phyloP scores from a whole-genome alignment of 805 yeast species.

The Nakazawaea wyomingensis region DNA sequence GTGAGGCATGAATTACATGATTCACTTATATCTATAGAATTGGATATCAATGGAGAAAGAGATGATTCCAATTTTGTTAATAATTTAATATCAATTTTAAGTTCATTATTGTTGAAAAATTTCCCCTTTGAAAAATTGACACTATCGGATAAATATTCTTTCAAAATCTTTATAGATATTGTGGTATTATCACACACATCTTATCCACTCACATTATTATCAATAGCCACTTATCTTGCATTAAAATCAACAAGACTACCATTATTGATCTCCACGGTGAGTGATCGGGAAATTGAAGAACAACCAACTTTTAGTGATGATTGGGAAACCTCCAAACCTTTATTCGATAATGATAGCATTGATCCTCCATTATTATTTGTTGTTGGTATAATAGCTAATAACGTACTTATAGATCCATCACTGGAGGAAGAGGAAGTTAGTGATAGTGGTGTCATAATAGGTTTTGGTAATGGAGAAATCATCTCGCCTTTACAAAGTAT shows the following conservation, averaged over 20 bases:
- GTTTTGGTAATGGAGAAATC: constrained; percentile 64
- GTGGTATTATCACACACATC: constrained; percentile 72
- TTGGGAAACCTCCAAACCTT: constrained; percentile 54
- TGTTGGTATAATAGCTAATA: constrained; percentile 66
- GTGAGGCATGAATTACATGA: constrained; percentile 26
- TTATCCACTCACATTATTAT: constrained; percentile 74
- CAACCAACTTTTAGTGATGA: constrained; percentile 90
- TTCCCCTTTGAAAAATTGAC: constrained; percentile 49
- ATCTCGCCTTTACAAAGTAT: constrained; percentile 70
- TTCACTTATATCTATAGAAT: constrained; percentile 60
- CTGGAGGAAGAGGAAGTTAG: constrained; percentile 83
- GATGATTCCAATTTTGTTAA: constrained; percentile 72
- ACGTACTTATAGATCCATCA: constrained; percentile 78
- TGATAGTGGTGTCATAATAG: constrained; percentile 74
- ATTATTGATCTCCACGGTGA: constrained; percentile 58
- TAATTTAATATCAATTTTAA: constrained; percentile 57
- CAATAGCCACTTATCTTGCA: constrained; percentile 79
- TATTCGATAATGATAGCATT: constrained; percentile 31
- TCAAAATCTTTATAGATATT: constrained; percentile 73
- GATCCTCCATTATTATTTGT: constrained; percentile 78
- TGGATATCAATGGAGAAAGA: constrained; percentile 74
- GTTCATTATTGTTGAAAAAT: constrained; percentile 45
- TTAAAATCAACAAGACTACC: constrained; percentile 76
- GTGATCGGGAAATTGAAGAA: constrained; percentile 70
- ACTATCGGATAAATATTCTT: constrained; percentile 71